These are phyloP conservation scores for Neurospora sp. DNA, from an alignment of 495 filamentous ascomycete genomes.

Conservation along the genomic window DNA sequence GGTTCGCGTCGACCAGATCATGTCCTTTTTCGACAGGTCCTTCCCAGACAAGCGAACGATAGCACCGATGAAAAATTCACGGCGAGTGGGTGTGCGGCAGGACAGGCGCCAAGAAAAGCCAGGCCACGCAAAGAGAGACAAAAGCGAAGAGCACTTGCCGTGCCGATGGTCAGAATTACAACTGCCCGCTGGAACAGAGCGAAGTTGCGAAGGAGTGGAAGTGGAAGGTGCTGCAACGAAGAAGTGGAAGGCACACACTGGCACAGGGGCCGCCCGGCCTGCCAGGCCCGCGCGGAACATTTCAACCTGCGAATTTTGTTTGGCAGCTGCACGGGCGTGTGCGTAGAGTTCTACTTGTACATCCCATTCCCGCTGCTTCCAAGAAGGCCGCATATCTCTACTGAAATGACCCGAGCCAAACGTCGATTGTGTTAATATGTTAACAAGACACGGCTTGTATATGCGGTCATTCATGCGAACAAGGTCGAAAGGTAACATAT, in stretches of 20 bases:
- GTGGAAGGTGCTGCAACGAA: not conserved
- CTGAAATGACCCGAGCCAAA: not conserved
- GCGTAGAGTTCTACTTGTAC: not conserved
- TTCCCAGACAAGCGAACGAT: not conserved
- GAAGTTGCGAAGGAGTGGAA: not conserved
- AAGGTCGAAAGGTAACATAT: not conserved
- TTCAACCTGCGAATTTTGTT: not conserved
- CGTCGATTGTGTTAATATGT: not conserved
- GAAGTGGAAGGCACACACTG: not conserved
- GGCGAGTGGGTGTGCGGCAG: not conserved
- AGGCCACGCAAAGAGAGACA: not conserved
- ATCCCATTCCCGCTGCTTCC: not conserved
- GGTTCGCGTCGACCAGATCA: constrained; percentile 6
- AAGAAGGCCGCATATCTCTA: not conserved
- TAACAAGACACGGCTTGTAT: not conserved
- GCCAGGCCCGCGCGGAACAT: not conserved
- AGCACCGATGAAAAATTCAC: not conserved
- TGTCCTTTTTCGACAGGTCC: not conserved
- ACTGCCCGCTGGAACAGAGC: not conserved
- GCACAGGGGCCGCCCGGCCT: not conserved
- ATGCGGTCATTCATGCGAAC: not conserved
- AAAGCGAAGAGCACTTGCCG: not conserved
- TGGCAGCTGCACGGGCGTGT: not conserved
- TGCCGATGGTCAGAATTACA: not conserved
- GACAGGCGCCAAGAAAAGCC: not conserved